Conservation (phyloP, 2,329 filamentous ascomycete genomes). For the Fusarium oxysporum region DNA sequence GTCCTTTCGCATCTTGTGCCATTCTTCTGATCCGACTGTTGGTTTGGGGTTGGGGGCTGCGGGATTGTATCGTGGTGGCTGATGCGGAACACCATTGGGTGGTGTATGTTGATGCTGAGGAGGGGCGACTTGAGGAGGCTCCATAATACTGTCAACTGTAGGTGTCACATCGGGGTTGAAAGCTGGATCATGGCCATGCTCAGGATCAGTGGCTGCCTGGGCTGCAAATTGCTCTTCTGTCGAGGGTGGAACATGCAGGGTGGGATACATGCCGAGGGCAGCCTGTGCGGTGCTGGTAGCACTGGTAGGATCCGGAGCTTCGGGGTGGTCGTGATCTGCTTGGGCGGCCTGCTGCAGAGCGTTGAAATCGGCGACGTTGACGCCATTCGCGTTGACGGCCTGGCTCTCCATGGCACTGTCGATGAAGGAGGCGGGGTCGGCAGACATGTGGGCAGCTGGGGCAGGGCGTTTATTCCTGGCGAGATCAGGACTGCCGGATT, state of each 20-base stretch:
- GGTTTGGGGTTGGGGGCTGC: conserved; percentile 73
- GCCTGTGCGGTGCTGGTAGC: conserved; percentile 71
- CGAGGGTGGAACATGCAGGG: conserved; percentile 66
- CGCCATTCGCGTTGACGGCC: conserved; percentile 54
- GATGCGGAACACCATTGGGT: conserved; percentile 55
- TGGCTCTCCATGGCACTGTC: conserved; percentile 63
- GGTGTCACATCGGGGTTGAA: conserved; percentile 51
- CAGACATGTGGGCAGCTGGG: conserved; percentile 59
- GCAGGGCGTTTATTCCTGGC: conserved; percentile 63
- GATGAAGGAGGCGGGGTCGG: conserved; percentile 64
- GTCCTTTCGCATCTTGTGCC: conserved; percentile 96
- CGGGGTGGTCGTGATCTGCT: conserved; percentile 60
- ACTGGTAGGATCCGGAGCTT: conserved; percentile 62
- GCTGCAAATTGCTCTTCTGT: conserved; percentile 71
- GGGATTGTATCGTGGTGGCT: conserved; percentile 51
- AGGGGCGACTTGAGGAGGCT: conserved; percentile 38
- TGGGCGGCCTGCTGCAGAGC: conserved; percentile 66
- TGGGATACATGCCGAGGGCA: conserved; percentile 70
- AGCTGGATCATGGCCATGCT: conserved; percentile 50
- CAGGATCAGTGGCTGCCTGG: conserved; percentile 56
- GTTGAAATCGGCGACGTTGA: conserved; percentile 66
- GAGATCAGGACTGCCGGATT: conserved; percentile 61
- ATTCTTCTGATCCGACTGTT: conserved; percentile 94
- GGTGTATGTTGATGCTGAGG: conserved; percentile 49
- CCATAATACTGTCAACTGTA: conserved; percentile 47